These are phyloP conservation scores for Babesia ovis DNA, from an alignment of 169 alveolate genomes.

Conservation along the genomic window DNA sequence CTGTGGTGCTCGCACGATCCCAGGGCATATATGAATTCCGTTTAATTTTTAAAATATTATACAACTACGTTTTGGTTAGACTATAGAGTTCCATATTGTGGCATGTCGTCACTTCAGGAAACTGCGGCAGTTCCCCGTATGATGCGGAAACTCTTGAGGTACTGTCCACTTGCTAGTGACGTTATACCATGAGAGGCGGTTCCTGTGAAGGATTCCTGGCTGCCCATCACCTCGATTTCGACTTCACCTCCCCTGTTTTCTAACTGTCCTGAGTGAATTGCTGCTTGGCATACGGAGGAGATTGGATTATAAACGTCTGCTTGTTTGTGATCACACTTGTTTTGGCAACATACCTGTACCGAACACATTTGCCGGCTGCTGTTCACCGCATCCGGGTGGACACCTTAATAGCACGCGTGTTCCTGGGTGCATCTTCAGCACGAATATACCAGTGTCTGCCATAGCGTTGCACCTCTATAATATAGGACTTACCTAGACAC, in stretches of 20 bases:
- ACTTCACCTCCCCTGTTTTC: constrained; percentile 67
- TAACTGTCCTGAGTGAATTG: constrained; percentile 83
- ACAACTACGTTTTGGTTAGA: constrained; percentile 1
- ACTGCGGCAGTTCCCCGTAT: constrained; percentile 23
- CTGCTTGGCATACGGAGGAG: constrained; percentile 85
- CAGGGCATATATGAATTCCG: not conserved
- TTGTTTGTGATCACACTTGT: constrained; percentile 4
- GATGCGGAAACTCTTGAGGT: constrained; percentile 64
- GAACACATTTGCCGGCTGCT: constrained; percentile 60
- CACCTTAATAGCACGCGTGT: constrained; percentile 73
- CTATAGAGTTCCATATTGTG: not conserved
- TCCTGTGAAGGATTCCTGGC: constrained; percentile 39
- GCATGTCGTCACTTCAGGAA: not conserved
- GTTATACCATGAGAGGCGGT: constrained; percentile 51
- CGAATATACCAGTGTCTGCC: constrained; percentile 74
- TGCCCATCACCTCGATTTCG: constrained; percentile 74
- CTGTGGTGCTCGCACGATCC: constrained; percentile 28
- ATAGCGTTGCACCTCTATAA: not conserved
- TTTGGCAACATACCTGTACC: constrained; percentile 57
- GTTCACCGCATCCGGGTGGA: constrained; percentile 82
- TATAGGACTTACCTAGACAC: constrained; percentile 43
- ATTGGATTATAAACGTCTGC: constrained; percentile 82
- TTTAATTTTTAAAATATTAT: not conserved
- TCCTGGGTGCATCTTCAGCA: constrained; percentile 76
- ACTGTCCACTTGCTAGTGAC: constrained; percentile 58